Evolutionary conservation across 1,139 yeast species (phyloP), one percentile per base, ranked within the genome.

Genomic region (Meyerozyma sp.): DNA sequence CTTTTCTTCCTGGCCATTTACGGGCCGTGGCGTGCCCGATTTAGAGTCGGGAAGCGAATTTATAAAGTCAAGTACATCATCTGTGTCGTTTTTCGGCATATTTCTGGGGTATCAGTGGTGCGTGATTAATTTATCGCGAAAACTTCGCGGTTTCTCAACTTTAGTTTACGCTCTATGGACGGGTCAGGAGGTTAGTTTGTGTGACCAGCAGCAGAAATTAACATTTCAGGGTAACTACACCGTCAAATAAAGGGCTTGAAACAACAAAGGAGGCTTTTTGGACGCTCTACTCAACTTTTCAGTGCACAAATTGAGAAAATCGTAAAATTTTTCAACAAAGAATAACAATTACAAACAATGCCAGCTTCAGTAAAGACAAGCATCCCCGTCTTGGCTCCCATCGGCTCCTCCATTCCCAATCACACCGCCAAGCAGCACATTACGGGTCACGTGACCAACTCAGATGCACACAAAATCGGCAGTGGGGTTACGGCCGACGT

Each of bases 31-130:
- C 14, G 74, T 66, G 20, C 58, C 59, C n/a, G 66, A 49, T 46
- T 73, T 72, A 29, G 81, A 76, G 47, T 83, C 89, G 9, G 96
- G 97, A 40, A 93, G 73, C 1, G 96, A 86, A 58, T 91, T 94
- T 55, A 93, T 76, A 61, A 93, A 86, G 54, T 91, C 95, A 52
- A 91, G 69, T 9, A 93, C 96, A 57, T 91, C 96, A 55, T 88
- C 95, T 21, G 82, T 44, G 40, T 51, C 53, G 32, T 44, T 45
- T 39, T 39, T 48, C 30, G 48, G 34, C 52, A 49, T 49, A 35
- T 28, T 36, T 21, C 23, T 6, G 23, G 42, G 35, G 16, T 27
- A 27, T 27, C 29, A 8, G 4, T 30, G 20, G 21, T 30, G 34
- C 34, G 34, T 30, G 34, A 30, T 30, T 30, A 30, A 30, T 27